Conservation (phyloP, 2,329 filamentous ascomycete genomes). For the Coniochaeta ligniaria region DNA sequence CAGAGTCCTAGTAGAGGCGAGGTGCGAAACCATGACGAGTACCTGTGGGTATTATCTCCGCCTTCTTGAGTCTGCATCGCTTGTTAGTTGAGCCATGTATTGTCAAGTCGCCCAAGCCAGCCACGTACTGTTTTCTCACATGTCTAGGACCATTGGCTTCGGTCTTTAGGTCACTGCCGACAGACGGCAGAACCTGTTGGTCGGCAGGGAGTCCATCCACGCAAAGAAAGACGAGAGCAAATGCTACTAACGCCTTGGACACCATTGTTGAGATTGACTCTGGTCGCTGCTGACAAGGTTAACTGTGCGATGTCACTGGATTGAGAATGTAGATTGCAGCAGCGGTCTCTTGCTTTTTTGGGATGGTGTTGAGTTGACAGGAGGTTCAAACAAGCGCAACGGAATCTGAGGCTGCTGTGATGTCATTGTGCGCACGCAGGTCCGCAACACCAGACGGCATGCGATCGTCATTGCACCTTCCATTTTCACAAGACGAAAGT, state of each 20-base stretch:
- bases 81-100: background rate
- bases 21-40: background rate
- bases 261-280: background rate
- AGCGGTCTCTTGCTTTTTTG: background rate
- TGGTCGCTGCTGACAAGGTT: background rate
- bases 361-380: background rate
- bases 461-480: no score
- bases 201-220: background rate
- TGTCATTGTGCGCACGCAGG: background rate
- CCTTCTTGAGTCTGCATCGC: slow-evolving; percentile 11
- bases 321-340: background rate
- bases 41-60: slow-evolving; percentile 18
- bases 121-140: slow-evolving; percentile 5
- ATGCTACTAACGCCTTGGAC: background rate
- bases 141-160: background rate
- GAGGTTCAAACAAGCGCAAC: background rate
- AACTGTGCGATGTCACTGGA: background rate
- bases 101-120: background rate
- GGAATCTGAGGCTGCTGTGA: background rate
- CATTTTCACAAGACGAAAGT: no score
- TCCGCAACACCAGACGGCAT: no score
- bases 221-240: background rate
- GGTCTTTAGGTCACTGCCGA: background rate
- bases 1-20: background rate
- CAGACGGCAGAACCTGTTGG: background rate